A percentile compares a stretch with the other conserved stretches of the same genome.
Evolutionary conservation across 2,329 filamentous ascomycete species (phyloP).

Genomic region (Cordyceps farinosa): DNA sequence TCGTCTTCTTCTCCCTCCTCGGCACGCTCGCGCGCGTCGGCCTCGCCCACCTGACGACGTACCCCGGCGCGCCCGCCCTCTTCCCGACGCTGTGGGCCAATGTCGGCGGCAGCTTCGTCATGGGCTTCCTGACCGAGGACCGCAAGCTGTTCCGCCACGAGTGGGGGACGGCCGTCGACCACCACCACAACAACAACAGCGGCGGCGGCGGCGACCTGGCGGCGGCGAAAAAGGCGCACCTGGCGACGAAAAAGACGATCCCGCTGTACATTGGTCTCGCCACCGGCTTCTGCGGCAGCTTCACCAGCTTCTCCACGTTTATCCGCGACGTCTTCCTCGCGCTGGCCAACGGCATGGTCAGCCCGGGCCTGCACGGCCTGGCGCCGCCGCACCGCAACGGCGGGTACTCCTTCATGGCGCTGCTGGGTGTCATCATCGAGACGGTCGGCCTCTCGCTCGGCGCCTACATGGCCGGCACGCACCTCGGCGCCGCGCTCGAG

Average conservation of each 20-base stretch:
- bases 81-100: conserved; percentile 85
- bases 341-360: conserved; percentile 56
- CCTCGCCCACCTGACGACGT: conserved; percentile 73
- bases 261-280: conserved; percentile 84
- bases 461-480: conserved; percentile 65
- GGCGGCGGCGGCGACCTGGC: conserved; percentile 33
- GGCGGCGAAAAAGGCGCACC: conserved; percentile 54
- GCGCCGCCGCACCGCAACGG: conserved; percentile 52
- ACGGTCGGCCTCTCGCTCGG: conserved; percentile 69
- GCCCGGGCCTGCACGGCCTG: conserved; percentile 33
- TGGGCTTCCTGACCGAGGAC: conserved; percentile 85
- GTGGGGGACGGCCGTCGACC: conserved; percentile 49
- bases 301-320: conserved; percentile 87
- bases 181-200: conserved; percentile 26
- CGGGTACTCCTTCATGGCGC: conserved; percentile 79
- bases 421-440: conserved; percentile 69
- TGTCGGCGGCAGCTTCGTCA: conserved; percentile 72
- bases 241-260: conserved; percentile 74
- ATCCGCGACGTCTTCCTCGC: conserved; percentile 77
- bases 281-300: conserved; percentile 84
- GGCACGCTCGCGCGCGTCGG: conserved; percentile 83
- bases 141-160: conserved; percentile 68
- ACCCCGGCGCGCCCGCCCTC: conserved; percentile 70
- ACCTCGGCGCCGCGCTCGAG: too few relatives aligned
- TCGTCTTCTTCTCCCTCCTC: conserved; percentile 79